phyloP scores from a whole-genome alignment of 148 eudicot genomes.

The Cornus kousa region DNA sequence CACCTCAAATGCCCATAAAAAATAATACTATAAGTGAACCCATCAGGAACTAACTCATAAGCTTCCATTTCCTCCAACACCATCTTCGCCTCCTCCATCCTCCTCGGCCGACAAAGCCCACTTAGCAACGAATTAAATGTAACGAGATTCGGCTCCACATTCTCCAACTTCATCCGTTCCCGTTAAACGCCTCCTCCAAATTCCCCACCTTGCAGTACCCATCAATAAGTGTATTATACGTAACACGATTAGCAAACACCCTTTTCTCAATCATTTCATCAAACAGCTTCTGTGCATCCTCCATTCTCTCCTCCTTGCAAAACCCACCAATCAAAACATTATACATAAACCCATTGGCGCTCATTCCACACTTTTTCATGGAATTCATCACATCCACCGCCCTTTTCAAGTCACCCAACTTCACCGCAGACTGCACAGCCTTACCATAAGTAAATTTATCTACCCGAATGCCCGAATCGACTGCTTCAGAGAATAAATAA shows the following conservation, averaged over 20 bases:
- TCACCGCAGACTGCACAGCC: constrained; percentile 71
- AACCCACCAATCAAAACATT: constrained; percentile 85
- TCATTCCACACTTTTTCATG: constrained; percentile 41
- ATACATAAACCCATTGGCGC: constrained; percentile 60
- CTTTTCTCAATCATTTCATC: constrained; percentile 62
- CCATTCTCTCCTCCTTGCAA: constrained; percentile 55
- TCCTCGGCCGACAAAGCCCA: constrained; percentile 58
- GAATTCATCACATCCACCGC: constrained; percentile 44
- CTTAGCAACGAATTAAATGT: constrained; percentile 73
- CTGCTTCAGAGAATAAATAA: constrained; percentile 38
- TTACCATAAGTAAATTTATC: constrained; percentile 62
- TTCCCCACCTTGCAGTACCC: constrained; percentile 76
- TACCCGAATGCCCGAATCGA: constrained; percentile 41
- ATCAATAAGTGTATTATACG: constrained; percentile 76
- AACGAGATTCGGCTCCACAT: constrained; percentile 46
- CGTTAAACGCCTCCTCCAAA: constrained; percentile 60
- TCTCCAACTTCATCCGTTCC: constrained; percentile 57
- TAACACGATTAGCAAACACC: constrained; percentile 49
- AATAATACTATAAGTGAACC: constrained; percentile 61
- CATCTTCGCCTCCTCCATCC: constrained; percentile 52
- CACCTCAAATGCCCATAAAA: constrained; percentile 63
- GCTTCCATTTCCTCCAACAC: constrained; percentile 63
- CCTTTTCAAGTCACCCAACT: constrained; percentile 53
- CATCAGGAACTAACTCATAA: constrained; percentile 65
- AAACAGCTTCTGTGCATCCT: constrained; percentile 60